Percentiles rank a stretch among this genome's conserved stretches.
These are phyloP conservation scores for Salix dunnii DNA, from an alignment of 345 rosid genomes.

Conservation along the genomic window DNA sequence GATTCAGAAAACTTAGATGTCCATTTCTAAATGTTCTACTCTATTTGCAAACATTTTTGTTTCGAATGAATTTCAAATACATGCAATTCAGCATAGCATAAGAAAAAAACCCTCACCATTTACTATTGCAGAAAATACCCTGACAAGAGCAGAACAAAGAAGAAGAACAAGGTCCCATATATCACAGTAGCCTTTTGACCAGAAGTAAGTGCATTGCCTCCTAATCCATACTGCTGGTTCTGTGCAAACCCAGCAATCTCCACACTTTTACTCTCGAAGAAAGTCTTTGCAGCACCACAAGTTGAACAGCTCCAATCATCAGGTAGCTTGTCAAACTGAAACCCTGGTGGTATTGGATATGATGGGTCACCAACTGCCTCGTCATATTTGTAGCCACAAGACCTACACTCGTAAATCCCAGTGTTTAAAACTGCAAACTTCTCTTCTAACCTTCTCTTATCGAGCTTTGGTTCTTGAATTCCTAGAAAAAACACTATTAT, in stretches of 20 bases:
- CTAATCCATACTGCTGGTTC: slow-evolving; percentile 88
- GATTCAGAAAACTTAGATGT: neutral
- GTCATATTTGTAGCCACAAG: slow-evolving; percentile 88
- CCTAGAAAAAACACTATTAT: too few species aligned
- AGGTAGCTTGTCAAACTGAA: slow-evolving; percentile 70
- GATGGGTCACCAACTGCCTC: slow-evolving; percentile 85
- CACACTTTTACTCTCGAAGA: slow-evolving; percentile 84
- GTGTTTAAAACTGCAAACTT: slow-evolving; percentile 93
- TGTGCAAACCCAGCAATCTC: slow-evolving; percentile 98
- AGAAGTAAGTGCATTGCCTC: slow-evolving; percentile 84
- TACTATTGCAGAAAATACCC: slow-evolving; percentile 79
- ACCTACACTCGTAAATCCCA: slow-evolving; percentile 89
- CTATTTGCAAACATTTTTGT: slow-evolving; percentile 5
- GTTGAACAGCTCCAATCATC: slow-evolving; percentile 95
- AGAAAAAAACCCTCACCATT: neutral
- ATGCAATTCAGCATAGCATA: neutral
- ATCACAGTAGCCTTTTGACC: slow-evolving; percentile 84
- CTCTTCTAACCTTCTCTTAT: slow-evolving; percentile 66
- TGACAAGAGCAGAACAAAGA: slow-evolving; percentile 64
- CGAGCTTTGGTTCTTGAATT: slow-evolving; percentile 11
- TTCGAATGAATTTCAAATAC: neutral
- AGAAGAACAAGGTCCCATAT: slow-evolving; percentile 64
- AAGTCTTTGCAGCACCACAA: slow-evolving; percentile 83
- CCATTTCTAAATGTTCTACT: neutral
- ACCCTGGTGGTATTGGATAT: slow-evolving; percentile 87